Conservation (phyloP, 805 yeast genomes). For the Candida incommunis region DNA sequence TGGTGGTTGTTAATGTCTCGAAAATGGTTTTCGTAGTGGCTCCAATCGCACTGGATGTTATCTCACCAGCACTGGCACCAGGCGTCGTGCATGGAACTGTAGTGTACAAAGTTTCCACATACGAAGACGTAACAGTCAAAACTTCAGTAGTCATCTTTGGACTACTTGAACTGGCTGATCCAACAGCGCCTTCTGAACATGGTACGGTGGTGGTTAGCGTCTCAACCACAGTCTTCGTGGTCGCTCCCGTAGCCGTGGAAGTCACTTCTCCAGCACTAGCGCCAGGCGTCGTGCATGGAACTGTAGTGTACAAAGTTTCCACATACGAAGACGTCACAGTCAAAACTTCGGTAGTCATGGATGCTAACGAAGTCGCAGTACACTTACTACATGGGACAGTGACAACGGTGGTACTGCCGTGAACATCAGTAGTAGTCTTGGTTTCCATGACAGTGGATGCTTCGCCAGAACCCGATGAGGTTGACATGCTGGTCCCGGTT, state of each 20-base stretch:
- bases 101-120: not conserved
- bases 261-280: not conserved
- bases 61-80: not conserved
- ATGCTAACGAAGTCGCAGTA: not conserved
- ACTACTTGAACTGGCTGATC: too few species aligned
- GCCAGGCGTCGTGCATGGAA: too few species aligned
- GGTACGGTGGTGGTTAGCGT: not conserved
- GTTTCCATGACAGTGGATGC: not conserved
- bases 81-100: not conserved
- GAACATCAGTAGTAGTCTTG: not conserved
- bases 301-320: not conserved
- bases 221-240: not conserved
- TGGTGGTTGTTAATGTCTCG: not conserved
- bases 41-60: not conserved
- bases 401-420: not conserved
- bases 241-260: not conserved
- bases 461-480: not conserved
- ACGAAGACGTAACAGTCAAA: not conserved
- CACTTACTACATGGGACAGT: not conserved
- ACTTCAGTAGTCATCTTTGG: not conserved
- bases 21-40: not conserved
- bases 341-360: not conserved
- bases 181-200: not conserved
- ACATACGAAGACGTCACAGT: not conserved
- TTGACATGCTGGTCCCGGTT: not conserved